phyloP scores from a whole-genome alignment of 768 basidiomycete genomes.

The Psilocybe subaeruginosa region DNA sequence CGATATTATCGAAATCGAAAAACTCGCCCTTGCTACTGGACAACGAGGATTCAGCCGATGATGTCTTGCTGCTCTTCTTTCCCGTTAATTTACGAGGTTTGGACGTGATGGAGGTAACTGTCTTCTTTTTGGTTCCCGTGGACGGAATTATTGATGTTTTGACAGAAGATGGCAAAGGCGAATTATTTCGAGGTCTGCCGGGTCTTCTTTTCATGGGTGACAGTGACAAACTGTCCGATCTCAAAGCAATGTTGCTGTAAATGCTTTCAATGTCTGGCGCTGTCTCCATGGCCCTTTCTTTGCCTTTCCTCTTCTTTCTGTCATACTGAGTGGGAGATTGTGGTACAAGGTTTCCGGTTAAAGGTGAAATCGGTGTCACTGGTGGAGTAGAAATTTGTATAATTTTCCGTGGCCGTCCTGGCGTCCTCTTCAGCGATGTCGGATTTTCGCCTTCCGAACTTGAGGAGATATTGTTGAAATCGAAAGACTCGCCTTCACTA shows the following conservation, averaged over 20 bases:
- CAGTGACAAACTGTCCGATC: neutral
- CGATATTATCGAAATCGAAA: slow-evolving; percentile 29
- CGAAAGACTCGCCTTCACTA: slow-evolving; percentile 20
- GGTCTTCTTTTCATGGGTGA: slow-evolving; percentile 7
- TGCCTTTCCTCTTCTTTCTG: neutral
- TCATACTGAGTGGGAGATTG: neutral
- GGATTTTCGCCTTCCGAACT: slow-evolving; percentile 11
- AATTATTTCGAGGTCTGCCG: slow-evolving; percentile 11
- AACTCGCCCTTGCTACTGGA: slow-evolving; percentile 30
- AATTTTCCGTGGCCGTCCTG: slow-evolving; percentile 15
- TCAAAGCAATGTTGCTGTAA: slow-evolving; percentile 1
- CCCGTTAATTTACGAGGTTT: neutral
- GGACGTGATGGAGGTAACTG: neutral
- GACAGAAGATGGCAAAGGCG: slow-evolving; percentile 4
- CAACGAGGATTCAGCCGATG: neutral
- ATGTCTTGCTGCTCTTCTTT: neutral
- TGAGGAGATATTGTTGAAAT: slow-evolving; percentile 19
- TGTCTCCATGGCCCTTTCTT: neutral
- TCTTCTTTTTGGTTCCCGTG: neutral
- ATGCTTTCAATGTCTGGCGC: neutral
- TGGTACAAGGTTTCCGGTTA: neutral
- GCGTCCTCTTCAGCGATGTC: slow-evolving; percentile 12
- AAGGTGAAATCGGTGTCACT: neutral
- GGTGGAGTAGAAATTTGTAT: neutral
- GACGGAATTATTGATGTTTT: neutral